These are phyloP conservation scores for Amanita inopinata DNA, from an alignment of 768 basidiomycete genomes.

Conservation along the genomic window DNA sequence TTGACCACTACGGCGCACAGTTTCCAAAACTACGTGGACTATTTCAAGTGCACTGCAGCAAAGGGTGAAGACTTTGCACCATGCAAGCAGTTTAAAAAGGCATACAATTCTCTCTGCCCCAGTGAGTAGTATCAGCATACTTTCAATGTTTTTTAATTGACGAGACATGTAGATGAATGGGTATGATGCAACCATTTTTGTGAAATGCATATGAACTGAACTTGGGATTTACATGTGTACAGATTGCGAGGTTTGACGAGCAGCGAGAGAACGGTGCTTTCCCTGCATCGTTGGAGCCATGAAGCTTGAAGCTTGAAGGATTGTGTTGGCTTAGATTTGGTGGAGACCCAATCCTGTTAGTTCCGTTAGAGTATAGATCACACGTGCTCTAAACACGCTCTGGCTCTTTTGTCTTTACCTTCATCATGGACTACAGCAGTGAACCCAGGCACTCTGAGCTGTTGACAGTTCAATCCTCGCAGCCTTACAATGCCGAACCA, in stretches of 20 bases:
- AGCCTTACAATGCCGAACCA: constrained; percentile 69
- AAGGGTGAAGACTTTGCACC: constrained; percentile 98
- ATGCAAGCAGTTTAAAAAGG: constrained; percentile 96
- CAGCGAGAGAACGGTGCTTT: constrained; percentile 90
- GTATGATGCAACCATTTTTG: constrained; percentile 28
- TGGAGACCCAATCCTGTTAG: background rate
- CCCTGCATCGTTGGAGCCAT: constrained; percentile 79
- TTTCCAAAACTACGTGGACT: constrained; percentile 96
- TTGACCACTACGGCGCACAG: constrained; percentile 27
- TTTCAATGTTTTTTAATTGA: constrained; percentile 1
- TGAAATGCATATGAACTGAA: background rate
- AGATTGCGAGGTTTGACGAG: constrained; percentile 89
- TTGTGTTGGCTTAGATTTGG: too few relatives aligned
- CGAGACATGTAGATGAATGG: constrained; percentile 69
- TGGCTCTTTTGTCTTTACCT: too few relatives aligned
- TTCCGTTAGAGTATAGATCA: too few relatives aligned
- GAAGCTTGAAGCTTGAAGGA: constrained; percentile 8
- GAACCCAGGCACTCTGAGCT: constrained; percentile 42
- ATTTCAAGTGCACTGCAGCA: constrained; percentile 94
- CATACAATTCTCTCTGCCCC: constrained; percentile 94
- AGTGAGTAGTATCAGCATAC: constrained; percentile 41
- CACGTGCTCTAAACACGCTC: too few relatives aligned
- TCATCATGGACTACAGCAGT: constrained; percentile 35
- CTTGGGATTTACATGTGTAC: constrained; percentile 6
- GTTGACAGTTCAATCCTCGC: constrained; percentile 32